Evolutionary conservation across 2,329 filamentous ascomycete species (phyloP), one percentile per base, ranked within the genome.

Genomic region (Xylariaceae sp.): DNA sequence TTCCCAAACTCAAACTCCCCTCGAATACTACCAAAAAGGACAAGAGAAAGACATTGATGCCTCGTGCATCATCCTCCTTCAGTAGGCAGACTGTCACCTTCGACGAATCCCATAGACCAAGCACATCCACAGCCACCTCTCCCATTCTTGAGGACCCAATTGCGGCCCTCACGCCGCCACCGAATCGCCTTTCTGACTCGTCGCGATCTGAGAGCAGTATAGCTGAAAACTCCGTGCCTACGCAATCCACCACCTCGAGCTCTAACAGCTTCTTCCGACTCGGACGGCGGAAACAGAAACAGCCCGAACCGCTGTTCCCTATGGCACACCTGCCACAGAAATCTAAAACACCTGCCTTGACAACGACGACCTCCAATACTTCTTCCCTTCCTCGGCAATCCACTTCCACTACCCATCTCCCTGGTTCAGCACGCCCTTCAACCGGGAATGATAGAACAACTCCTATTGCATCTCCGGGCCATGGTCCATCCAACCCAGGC

Each of bases 171-270:
- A 79, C 81, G 7, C 71, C 85, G 16, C 79, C 83, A 9, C 68
- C 79, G 22, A 76, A 78, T 48, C 74, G 87, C 31, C 67, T 85
- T 19, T 93, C 87, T 4, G 91, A 96, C 57, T 96, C 91, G 2
- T 95, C 89, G 2, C 79, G 87, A 51, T 96, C 91, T 19, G 90
- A 96, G 62, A 86, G 79, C 34, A 95, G 87, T 65, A 87, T 83
- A 13, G 80, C 75, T 32, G 84, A 90, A 55, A 76, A 76, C 52
- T 71, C 28, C 9, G 72, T 31, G 67, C 79, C 37, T 78, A 78
- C 63, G 75, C 73, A 37, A 76, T 69, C 49, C 30, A 76, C 68
- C 35, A 78, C 73, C 39, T 82, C 73, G 34, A 82, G 79, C 6
- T 83, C 78, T 28, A 85, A 76, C 17, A 84, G 84, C 19, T 88